Evolutionary conservation across 2,329 filamentous ascomycete species (phyloP).

Genomic region (Dichotomopilus funicola): DNA sequence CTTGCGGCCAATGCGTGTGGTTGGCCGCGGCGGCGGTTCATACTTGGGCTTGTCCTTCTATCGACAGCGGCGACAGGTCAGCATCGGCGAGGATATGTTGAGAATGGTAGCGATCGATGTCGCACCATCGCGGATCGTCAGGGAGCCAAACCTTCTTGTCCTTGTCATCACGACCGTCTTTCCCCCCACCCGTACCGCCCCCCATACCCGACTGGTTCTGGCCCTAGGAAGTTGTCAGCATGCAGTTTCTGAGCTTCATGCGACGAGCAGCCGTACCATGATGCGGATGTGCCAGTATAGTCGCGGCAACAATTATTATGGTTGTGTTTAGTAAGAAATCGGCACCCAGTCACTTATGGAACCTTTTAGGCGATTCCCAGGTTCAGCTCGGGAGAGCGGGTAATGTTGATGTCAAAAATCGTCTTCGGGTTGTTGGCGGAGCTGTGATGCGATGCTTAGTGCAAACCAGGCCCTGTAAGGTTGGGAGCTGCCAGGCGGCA

Average conservation of each 20-base stretch:
- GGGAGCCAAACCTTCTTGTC: constrained; percentile 74
- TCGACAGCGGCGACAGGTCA: constrained; percentile 14
- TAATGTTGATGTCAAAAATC: background rate
- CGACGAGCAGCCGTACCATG: constrained; percentile 25
- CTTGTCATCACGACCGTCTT: constrained; percentile 75
- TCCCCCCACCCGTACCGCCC: constrained; percentile 64
- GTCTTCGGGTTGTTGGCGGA: constrained; percentile 3
- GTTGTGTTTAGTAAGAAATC: background rate
- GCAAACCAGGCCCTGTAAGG: constrained; percentile 9
- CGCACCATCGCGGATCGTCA: background rate
- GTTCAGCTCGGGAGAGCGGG: background rate
- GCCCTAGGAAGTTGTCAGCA: constrained; percentile 48
- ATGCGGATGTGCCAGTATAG: constrained; percentile 13
- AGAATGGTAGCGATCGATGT: background rate
- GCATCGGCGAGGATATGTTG: background rate
- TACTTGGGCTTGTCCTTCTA: constrained; percentile 99
- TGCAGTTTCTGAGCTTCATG: background rate
- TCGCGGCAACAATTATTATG: background rate
- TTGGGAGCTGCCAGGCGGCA: constrained; percentile 20
- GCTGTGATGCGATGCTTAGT: constrained; percentile 7
- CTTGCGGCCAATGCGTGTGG: constrained; percentile 93
- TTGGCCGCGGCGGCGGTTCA: constrained; percentile 93
- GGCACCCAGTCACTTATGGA: background rate
- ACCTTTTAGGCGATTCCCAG: background rate
- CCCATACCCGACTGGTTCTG: constrained; percentile 84